These are phyloP conservation scores for Sisymbrium irio DNA, from an alignment of 345 rosid genomes.

Conservation along the genomic window DNA sequence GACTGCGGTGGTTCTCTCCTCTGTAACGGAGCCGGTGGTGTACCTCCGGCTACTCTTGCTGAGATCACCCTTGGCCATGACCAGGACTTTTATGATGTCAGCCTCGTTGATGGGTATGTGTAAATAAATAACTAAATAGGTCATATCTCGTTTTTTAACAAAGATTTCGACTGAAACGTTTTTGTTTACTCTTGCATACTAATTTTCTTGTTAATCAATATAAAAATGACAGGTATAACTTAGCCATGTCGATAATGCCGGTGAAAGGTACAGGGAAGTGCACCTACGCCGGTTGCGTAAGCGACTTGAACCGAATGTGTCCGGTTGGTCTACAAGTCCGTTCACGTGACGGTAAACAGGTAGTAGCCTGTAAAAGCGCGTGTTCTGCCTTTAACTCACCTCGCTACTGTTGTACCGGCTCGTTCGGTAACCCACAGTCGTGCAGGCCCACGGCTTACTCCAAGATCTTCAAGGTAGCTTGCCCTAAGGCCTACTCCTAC, in stretches of 20 bases:
- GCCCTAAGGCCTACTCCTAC: constrained; percentile 47
- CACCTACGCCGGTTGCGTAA: constrained; percentile 24
- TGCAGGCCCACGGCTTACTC: constrained; percentile 52
- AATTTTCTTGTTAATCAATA: background rate
- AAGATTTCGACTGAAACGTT: too few species aligned
- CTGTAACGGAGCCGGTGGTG: constrained; percentile 45
- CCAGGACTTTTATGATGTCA: constrained; percentile 47
- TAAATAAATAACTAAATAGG: background rate
- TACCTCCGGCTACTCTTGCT: constrained; percentile 47
- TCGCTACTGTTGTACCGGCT: constrained; percentile 46
- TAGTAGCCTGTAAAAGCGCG: constrained; percentile 51
- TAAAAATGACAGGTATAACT: constrained; percentile 26
- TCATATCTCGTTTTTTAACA: background rate
- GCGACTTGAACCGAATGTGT: constrained; percentile 41
- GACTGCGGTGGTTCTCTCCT: constrained; percentile 42
- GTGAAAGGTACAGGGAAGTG: constrained; percentile 33
- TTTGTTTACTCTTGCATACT: background rate
- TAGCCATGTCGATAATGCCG: constrained; percentile 39
- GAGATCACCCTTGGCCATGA: constrained; percentile 48
- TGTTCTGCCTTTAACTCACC: constrained; percentile 46
- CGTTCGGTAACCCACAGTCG: constrained; percentile 38
- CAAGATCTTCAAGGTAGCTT: constrained; percentile 42
- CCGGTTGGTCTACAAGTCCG: constrained; percentile 38
- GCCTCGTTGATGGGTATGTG: constrained; percentile 46
- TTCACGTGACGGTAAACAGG: constrained; percentile 19